These are phyloP conservation scores for Firmiana major DNA, from an alignment of 345 rosid genomes.

Conservation along the genomic window DNA sequence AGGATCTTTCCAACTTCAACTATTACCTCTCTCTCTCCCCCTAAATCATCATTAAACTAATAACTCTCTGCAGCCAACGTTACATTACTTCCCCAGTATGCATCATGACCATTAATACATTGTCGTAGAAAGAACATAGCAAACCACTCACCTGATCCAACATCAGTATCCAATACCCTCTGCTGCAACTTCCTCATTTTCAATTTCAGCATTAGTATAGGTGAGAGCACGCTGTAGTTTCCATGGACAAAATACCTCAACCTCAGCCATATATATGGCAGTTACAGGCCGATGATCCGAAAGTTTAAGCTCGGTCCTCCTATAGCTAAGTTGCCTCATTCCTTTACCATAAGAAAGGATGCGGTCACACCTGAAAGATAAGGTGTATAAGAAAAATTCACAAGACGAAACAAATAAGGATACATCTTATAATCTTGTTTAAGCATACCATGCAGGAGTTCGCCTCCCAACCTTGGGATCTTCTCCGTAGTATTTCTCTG, in stretches of 20 bases:
- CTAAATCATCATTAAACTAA: background rate
- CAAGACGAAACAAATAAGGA: background rate
- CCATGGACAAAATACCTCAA: conserved; percentile 69
- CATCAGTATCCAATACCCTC: conserved; percentile 26
- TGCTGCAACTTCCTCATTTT: conserved; percentile 36
- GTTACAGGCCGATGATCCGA: conserved; percentile 98
- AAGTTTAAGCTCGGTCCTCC: conserved; percentile 62
- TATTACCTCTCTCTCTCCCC: background rate
- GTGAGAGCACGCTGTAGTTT: conserved; percentile 88
- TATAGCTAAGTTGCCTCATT: conserved; percentile 64
- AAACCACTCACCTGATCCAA: conserved; percentile 34
- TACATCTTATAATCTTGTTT: background rate
- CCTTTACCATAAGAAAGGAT: conserved; percentile 79
- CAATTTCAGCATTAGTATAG: conserved; percentile 82
- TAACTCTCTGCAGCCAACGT: background rate
- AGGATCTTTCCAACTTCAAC: background rate
- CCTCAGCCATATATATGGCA: conserved; percentile 77
- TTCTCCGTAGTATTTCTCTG: conserved; percentile 70
- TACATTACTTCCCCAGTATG: background rate
- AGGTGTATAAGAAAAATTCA: background rate
- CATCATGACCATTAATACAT: background rate
- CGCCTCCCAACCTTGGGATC: conserved; percentile 77
- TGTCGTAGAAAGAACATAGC: background rate
- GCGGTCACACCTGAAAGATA: conserved; percentile 75
- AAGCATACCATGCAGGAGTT: conserved; percentile 75